A percentile compares a stretch with the other conserved stretches of the same genome.
These are phyloP conservation scores for Chytriomyces sp. DNA, from an alignment of 192 early-diverging fungal species.

Conservation along the genomic window DNA sequence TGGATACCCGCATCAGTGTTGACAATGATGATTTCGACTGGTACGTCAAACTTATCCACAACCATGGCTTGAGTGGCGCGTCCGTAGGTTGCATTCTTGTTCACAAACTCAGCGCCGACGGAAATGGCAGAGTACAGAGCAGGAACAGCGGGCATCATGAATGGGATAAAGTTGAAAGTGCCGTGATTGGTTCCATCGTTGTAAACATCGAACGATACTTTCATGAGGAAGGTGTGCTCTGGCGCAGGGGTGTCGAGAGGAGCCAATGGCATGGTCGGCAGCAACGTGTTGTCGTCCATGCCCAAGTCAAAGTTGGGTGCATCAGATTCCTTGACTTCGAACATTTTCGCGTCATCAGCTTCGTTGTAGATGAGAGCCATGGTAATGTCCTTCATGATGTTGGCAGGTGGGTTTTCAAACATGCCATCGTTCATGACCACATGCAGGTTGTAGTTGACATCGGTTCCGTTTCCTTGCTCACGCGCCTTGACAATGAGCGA, in stretches of 20 bases:
- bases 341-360: slow-evolving; percentile 13
- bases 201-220: slow-evolving; percentile 66
- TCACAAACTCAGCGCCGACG: slow-evolving; percentile 55
- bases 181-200: slow-evolving; percentile 80
- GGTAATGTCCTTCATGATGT: slow-evolving; percentile 42
- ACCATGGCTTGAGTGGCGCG: slow-evolving; percentile 66
- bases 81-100: slow-evolving; percentile 63
- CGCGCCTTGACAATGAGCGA: slow-evolving; percentile 81
- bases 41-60: slow-evolving; percentile 63
- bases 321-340: neutral
- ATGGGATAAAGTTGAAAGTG: slow-evolving; percentile 79
- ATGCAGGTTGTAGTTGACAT: slow-evolving; percentile 69
- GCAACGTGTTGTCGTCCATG: slow-evolving; percentile 17
- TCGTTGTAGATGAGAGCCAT: slow-evolving; percentile 30
- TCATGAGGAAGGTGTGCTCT: slow-evolving; percentile 58
- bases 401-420: slow-evolving; percentile 71
- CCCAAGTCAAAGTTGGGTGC: slow-evolving; percentile 13
- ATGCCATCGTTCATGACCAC: slow-evolving; percentile 78
- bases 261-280: neutral
- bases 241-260: slow-evolving; percentile 47
- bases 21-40: slow-evolving; percentile 73
- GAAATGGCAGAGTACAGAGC: slow-evolving; percentile 69
- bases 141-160: slow-evolving; percentile 68
- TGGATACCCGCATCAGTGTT: slow-evolving; percentile 79
- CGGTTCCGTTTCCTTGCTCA: slow-evolving; percentile 45